These are phyloP conservation scores for Toxicodendron radicans DNA, from an alignment of 345 rosid genomes.

Conservation along the genomic window DNA sequence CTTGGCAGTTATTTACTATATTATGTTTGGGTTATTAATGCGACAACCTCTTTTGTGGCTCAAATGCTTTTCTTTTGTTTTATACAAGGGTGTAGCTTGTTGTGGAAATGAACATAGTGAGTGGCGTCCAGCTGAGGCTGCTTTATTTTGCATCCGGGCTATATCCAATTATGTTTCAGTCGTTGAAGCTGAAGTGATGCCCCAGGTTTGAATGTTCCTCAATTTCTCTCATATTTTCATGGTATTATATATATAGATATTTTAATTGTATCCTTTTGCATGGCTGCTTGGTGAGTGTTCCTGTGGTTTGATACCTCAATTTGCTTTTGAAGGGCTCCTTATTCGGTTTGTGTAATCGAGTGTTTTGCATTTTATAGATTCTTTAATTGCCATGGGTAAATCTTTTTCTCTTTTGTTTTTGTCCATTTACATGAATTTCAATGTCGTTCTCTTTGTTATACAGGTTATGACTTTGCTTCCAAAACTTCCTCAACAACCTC, in stretches of 20 bases:
- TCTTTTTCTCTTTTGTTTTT: not conserved
- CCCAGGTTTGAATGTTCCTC: constrained; percentile 55
- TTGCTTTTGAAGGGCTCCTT: not conserved
- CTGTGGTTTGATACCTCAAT: not conserved
- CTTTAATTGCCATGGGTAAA: not conserved
- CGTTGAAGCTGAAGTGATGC: constrained; percentile 86
- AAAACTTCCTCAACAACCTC: constrained; percentile 86
- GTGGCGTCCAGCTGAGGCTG: constrained; percentile 98
- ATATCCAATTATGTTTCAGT: constrained; percentile 81
- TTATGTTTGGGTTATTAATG: not conserved
- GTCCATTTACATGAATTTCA: not conserved
- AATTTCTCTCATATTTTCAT: not conserved
- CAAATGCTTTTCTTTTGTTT: constrained; percentile 20
- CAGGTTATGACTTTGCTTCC: constrained; percentile 90
- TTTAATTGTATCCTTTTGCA: not conserved
- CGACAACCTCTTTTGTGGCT: not conserved
- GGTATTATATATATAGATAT: not conserved
- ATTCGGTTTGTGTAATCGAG: constrained; percentile 2
- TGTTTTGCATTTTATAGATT: not conserved
- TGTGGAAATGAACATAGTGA: constrained; percentile 65
- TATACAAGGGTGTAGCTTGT: constrained; percentile 63
- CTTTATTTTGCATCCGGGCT: constrained; percentile 89
- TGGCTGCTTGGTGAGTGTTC: constrained; percentile 4
- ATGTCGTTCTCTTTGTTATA: not conserved
- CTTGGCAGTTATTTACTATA: not conserved